Conservation (phyloP, 306 rosid genomes). For the Arachis stenosperma region DNA sequence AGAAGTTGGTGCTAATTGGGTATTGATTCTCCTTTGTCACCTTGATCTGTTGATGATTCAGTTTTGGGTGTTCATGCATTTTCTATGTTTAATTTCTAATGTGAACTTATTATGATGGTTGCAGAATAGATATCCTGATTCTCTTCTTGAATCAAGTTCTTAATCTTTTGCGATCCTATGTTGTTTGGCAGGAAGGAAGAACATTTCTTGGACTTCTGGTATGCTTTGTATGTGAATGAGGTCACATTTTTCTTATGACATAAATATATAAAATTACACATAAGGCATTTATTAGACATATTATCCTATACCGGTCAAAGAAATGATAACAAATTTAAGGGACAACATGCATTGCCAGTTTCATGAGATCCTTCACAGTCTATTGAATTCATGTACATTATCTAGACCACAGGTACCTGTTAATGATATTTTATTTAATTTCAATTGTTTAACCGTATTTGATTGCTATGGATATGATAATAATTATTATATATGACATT, state of each 20-base stretch:
- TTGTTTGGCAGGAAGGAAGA: too few relatives aligned
- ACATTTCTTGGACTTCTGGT: too few relatives aligned
- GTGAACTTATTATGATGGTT: slow-evolving; percentile 61
- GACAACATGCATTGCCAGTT: slow-evolving; percentile 66
- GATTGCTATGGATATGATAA: slow-evolving; percentile 8
- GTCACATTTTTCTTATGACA: neutral
- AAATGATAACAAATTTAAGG: slow-evolving; percentile 89
- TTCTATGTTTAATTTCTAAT: slow-evolving; percentile 44
- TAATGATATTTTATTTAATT: slow-evolving; percentile 23
- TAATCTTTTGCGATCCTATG: neutral
- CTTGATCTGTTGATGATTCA: slow-evolving; percentile 33
- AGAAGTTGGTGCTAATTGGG: slow-evolving; percentile 90
- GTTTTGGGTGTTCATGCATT: slow-evolving; percentile 27
- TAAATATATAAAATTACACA: neutral
- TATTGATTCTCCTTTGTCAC: slow-evolving; percentile 47
- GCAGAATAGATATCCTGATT: slow-evolving; percentile 98
- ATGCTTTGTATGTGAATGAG: too few relatives aligned
- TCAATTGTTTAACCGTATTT: slow-evolving; percentile 17
- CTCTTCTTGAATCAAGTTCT: slow-evolving; percentile 98
- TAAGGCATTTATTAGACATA: slow-evolving; percentile 25
- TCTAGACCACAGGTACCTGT: slow-evolving; percentile 81
- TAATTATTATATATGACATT: neutral
- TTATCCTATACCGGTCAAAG: slow-evolving; percentile 67
- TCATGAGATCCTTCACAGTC: too few relatives aligned
- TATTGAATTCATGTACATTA: too few relatives aligned